A percentile compares a stretch with the other conserved stretches of the same genome.
phyloP scores from a whole-genome alignment of 352 stramenopile species.

The Peronosclerospora sorghi region DNA sequence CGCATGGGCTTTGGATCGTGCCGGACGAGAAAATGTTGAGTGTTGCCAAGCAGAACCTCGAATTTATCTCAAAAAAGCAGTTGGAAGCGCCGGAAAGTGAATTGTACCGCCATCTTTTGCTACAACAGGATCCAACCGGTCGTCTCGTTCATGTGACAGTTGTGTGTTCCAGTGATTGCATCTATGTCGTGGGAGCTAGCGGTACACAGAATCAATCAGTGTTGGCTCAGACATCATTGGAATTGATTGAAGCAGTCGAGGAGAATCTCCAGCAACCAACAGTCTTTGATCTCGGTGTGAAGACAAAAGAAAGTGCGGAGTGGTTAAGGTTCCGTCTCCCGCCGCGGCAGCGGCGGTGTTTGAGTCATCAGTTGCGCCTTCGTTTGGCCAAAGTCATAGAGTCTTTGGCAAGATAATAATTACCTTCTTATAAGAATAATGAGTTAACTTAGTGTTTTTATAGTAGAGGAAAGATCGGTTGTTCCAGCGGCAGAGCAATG shows the following conservation, averaged over 20 bases:
- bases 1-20: slow-evolving; percentile 53
- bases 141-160: slow-evolving; percentile 32
- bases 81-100: slow-evolving; percentile 15
- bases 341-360: slow-evolving; percentile 31
- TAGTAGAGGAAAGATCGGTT: too few species aligned
- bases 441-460: too few species aligned
- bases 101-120: slow-evolving; percentile 21
- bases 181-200: slow-evolving; percentile 49
- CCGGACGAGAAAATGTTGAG: slow-evolving; percentile 14
- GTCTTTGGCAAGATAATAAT: too few species aligned
- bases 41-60: slow-evolving; percentile 11
- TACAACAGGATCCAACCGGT: slow-evolving; percentile 16
- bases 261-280: slow-evolving; percentile 56
- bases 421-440: too few species aligned
- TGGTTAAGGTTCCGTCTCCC: slow-evolving; percentile 58
- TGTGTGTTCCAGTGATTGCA: slow-evolving; percentile 28
- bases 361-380: slow-evolving; percentile 52
- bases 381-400: slow-evolving; percentile 40
- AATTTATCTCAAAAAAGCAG: slow-evolving; percentile 19
- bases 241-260: slow-evolving; percentile 49
- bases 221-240: slow-evolving; percentile 32
- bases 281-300: slow-evolving; percentile 48
- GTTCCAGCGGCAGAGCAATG: too few species aligned
- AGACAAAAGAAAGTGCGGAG: slow-evolving; percentile 16
- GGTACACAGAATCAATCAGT: slow-evolving; percentile 29